These are phyloP conservation scores for Ogataea pini DNA, from an alignment of 805 yeast genomes.

Conservation along the genomic window DNA sequence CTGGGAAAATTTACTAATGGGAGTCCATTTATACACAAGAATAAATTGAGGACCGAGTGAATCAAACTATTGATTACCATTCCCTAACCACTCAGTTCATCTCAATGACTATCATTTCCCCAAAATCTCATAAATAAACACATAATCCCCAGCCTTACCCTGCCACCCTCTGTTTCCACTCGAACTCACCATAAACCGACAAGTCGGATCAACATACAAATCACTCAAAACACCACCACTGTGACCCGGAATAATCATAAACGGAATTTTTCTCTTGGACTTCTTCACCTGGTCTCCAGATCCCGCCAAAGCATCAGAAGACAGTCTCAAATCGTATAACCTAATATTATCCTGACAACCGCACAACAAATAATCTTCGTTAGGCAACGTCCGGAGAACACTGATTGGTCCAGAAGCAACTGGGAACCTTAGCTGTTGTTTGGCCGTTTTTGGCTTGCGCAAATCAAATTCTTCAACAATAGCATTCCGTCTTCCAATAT, in stretches of 20 bases:
- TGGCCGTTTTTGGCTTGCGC: constrained; percentile 55
- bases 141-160: constrained; percentile 76
- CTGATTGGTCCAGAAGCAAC: constrained; percentile 89
- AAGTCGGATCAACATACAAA: constrained; percentile 80
- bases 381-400: constrained; percentile 76
- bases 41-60: no score
- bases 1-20: no score
- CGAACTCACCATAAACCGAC: constrained; percentile 84
- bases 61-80: no score
- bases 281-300: constrained; percentile 23
- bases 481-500: constrained; percentile 87
- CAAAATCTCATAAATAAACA: constrained; percentile 77
- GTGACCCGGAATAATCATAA: constrained; percentile 92
- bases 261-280: constrained; percentile 58
- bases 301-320: constrained; percentile 17
- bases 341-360: constrained; percentile 91
- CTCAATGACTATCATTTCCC: constrained; percentile 28
- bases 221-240: constrained; percentile 88
- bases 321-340: constrained; percentile 67
- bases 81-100: no score
- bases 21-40: no score
- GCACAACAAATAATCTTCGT: constrained; percentile 74
- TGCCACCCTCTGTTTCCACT: constrained; percentile 98
- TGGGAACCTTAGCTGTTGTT: constrained; percentile 71
- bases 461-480: constrained; percentile 75